A percentile compares a stretch with the other conserved stretches of the same genome.
Evolutionary conservation across 2,329 filamentous ascomycete genomes (phyloP).

Genomic region (Colletotrichum sp.): DNA sequence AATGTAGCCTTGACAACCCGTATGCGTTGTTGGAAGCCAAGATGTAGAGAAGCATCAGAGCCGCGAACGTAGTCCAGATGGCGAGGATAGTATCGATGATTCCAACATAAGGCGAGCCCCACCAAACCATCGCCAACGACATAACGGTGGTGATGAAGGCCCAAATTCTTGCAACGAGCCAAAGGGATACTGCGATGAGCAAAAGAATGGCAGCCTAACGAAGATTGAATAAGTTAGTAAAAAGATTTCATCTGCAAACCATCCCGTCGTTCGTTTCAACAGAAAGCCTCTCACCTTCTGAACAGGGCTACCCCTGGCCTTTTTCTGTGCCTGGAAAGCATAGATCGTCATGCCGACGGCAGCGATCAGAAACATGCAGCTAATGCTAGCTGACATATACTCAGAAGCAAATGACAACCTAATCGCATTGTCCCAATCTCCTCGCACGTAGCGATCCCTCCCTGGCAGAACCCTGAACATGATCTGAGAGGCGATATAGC

Average conservation of each 20-base stretch:
- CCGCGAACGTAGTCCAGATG: slow-evolving; percentile 28
- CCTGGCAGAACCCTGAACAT: background rate
- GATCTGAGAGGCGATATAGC: background rate
- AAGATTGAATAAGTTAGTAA: background rate
- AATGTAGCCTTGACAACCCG: slow-evolving; percentile 29
- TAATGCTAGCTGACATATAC: background rate
- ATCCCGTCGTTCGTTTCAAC: background rate
- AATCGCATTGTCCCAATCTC: background rate
- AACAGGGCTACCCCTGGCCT: background rate
- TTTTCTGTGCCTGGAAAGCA: background rate
- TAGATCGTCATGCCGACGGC: slow-evolving; percentile 2
- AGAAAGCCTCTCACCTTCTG: background rate
- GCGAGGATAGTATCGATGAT: slow-evolving; percentile 28
- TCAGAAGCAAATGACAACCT: background rate
- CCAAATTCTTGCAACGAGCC: slow-evolving; percentile 29
- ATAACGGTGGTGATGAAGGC: slow-evolving; percentile 12
- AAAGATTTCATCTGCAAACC: background rate
- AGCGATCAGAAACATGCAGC: background rate
- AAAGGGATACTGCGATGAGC: slow-evolving; percentile 25
- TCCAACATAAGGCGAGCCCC: background rate
- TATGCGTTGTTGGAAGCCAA: slow-evolving; percentile 28
- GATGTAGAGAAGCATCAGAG: slow-evolving; percentile 28
- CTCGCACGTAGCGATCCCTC: background rate
- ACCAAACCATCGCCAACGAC: background rate
- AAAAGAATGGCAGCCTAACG: slow-evolving; percentile 27